phyloP scores from a whole-genome alignment of 2,329 filamentous ascomycete species.

The Rhynchosporium graminicola region DNA sequence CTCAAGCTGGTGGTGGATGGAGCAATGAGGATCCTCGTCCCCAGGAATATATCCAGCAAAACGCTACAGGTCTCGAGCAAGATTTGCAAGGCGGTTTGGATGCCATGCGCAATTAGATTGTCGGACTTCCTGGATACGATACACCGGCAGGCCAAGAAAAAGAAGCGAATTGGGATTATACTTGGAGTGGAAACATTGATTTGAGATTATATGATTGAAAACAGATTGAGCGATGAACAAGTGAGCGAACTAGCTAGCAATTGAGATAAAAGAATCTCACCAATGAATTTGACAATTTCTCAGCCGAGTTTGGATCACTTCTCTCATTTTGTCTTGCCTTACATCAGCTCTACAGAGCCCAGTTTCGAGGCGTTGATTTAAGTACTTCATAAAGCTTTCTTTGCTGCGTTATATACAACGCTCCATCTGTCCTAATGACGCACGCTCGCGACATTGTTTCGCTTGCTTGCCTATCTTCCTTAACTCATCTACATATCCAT shows the following conservation, averaged over 20 bases:
- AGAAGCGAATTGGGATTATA: slow-evolving; percentile 8
- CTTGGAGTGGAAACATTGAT: background rate
- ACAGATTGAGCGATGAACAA: slow-evolving; percentile 4
- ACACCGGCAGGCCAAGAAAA: slow-evolving; percentile 1
- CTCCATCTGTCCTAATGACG: too few relatives aligned
- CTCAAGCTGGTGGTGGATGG: slow-evolving; percentile 39
- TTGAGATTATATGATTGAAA: slow-evolving; percentile 13
- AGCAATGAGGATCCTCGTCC: slow-evolving; percentile 41
- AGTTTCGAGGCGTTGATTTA: too few relatives aligned
- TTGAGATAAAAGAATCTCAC: slow-evolving; percentile 22
- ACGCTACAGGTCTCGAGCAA: slow-evolving; percentile 40
- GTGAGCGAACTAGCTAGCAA: slow-evolving; percentile 11
- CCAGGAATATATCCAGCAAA: slow-evolving; percentile 39
- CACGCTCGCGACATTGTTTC: too few relatives aligned
- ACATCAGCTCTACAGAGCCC: too few relatives aligned
- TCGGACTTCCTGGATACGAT: slow-evolving; percentile 1
- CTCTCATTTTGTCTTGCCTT: background rate
- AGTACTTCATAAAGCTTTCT: too few relatives aligned
- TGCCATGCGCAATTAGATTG: slow-evolving; percentile 27
- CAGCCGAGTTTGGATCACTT: background rate
- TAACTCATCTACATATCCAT: too few relatives aligned
- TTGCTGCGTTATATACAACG: too few relatives aligned
- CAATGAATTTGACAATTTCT: slow-evolving; percentile 27
- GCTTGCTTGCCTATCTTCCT: too few relatives aligned
- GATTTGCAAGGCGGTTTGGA: slow-evolving; percentile 42